These are phyloP conservation scores for Curvularia eragrostidis DNA, from an alignment of 2,329 filamentous ascomycete species.

Conservation along the genomic window DNA sequence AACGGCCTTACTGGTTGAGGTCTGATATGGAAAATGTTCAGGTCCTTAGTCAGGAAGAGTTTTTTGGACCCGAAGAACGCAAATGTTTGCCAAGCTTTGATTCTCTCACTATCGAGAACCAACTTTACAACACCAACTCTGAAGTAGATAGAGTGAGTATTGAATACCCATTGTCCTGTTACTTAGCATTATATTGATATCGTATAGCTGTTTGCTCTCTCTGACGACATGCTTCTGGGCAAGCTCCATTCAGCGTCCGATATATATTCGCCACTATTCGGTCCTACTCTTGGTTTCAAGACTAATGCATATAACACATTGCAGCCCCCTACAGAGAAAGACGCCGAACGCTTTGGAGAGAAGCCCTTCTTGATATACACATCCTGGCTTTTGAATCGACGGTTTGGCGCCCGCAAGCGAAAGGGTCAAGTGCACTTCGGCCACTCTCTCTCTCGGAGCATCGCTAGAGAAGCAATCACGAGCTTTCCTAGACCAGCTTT, in stretches of 20 bases:
- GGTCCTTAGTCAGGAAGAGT: constrained; percentile 53
- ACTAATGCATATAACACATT: constrained; percentile 52
- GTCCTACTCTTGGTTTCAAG: constrained; percentile 54
- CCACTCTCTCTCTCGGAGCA: constrained; percentile 52
- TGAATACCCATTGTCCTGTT: neutral
- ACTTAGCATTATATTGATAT: neutral
- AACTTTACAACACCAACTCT: constrained; percentile 54
- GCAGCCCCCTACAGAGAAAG: constrained; percentile 43
- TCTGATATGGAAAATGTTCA: constrained; percentile 46
- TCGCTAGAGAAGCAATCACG: constrained; percentile 51
- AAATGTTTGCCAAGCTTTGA: constrained; percentile 56
- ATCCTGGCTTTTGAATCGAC: constrained; percentile 54
- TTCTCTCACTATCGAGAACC: constrained; percentile 54
- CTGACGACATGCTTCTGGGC: constrained; percentile 56
- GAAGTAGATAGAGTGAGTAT: constrained; percentile 16
- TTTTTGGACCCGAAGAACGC: constrained; percentile 50
- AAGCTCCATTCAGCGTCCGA: constrained; percentile 53
- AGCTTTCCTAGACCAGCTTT: constrained; percentile 53
- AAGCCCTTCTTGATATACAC: constrained; percentile 56
- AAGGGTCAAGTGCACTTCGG: constrained; percentile 55
- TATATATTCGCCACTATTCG: constrained; percentile 55
- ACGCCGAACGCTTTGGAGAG: constrained; percentile 51
- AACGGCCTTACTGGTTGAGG: constrained; percentile 51
- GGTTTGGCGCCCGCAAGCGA: constrained; percentile 55
- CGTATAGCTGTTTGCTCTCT: constrained; percentile 49